Evolutionary conservation across 2,329 filamentous ascomycete species (phyloP), one percentile per base, ranked within the genome.

Genomic region (Trichoderma pleuroti): DNA sequence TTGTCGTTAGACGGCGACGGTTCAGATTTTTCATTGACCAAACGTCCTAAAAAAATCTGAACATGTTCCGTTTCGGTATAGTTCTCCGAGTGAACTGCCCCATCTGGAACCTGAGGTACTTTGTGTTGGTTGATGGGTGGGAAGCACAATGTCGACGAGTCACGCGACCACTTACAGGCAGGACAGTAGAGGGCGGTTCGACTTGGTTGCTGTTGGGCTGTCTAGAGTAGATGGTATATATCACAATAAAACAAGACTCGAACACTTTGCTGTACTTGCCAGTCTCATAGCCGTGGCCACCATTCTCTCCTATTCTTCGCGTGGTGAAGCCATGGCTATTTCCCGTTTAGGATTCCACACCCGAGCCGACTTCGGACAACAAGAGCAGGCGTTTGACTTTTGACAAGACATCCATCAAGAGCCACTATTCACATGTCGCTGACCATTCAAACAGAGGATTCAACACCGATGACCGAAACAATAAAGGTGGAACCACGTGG

Each of bases 301-400:
- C 5, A 21, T 14, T 46, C 4, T 42, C 34, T 4, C 21, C n/a
- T 8, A 2, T 24, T 26, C 42, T 61, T 61, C 16, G 24, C 10
- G 1, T 26, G 21, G 21, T 28, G 30, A 36, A 5, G 30, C 10
- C 9, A 39, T 28, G 21, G 26, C 24, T 5, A 61, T 52, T 36
- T 21, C 39, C 56, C n/a, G 16, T 61, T 61, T 28, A 21, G 21
- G 66, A 5, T 7, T 12, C 24, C 2, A 52, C 30, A 16, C 16
- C 54, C 28, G 54, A 52, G 42, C 66, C 66, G 66, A 68, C 39
- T 34, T 68, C 56, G 56, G 36, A 60, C 34, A 16, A 24, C n/a
- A 28, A 30, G 14, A 68, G n/a, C 16, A 52, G 66, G 66, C 66
- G 66, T 68, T 61, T 60, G 54, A 61, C n/a, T 68, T 65, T 68